phyloP scores from a whole-genome alignment of 192 early-diverging fungal genomes.

The Obelidium mucronatum region DNA sequence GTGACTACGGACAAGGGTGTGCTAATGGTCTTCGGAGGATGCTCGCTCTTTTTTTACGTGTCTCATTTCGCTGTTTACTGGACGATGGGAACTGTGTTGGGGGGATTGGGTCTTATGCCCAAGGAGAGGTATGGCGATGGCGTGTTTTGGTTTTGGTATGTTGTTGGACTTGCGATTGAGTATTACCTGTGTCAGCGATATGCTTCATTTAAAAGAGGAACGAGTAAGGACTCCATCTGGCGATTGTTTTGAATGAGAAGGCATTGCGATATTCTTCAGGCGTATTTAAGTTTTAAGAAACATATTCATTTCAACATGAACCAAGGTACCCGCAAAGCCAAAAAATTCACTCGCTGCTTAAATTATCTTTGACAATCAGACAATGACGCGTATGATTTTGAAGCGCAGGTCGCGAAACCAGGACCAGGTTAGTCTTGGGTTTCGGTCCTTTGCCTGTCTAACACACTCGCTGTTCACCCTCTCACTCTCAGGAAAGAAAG shows the following conservation, averaged over 20 bases:
- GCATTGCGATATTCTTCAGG: background rate
- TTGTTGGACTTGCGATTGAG: slow-evolving; percentile 10
- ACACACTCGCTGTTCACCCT: too few species aligned
- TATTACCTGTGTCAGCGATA: slow-evolving; percentile 13
- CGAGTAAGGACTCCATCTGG: slow-evolving; percentile 26
- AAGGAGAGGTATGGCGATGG: background rate
- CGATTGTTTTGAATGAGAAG: slow-evolving; percentile 22
- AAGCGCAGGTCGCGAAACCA: too few species aligned
- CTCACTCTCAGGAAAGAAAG: too few species aligned
- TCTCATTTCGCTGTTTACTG: slow-evolving; percentile 17
- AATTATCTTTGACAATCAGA: too few species aligned
- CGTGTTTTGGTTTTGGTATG: slow-evolving; percentile 3
- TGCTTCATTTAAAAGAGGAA: slow-evolving; percentile 12
- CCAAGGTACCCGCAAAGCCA: too few species aligned
- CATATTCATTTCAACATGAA: too few species aligned
- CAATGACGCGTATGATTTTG: too few species aligned
- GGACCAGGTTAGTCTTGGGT: too few species aligned
- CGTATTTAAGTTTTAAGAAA: too few species aligned
- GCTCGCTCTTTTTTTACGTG: slow-evolving; percentile 18
- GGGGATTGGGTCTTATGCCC: background rate
- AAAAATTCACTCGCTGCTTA: too few species aligned
- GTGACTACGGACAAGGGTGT: background rate
- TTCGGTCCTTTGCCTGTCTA: too few species aligned
- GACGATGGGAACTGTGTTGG: background rate
- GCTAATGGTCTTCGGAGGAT: background rate